Base-by-base conservation (phyloP, 2,329 filamentous ascomycete genomes). In the Exophiala oligosperma region DNA sequence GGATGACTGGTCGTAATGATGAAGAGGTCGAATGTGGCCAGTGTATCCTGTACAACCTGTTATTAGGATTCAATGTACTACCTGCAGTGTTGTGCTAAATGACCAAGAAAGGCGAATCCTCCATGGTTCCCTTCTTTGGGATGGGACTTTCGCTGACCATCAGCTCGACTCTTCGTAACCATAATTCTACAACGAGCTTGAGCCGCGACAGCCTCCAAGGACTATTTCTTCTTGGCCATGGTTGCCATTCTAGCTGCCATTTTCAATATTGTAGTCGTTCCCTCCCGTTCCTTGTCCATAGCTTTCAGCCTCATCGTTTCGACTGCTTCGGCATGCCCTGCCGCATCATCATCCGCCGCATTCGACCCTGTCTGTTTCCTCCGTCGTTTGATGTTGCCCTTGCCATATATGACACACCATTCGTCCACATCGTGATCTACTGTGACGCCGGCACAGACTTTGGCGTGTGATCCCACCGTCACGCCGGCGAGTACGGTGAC, bases 351-450 rank as follows among this genome's bases (percentile, higher is more conserved):
- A 17, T 17, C 17, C 17, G 17, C 50, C 35, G 38, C 24, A n/a
- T 3, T 17, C 14, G 24, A n/a, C 6, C n/a, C n/a, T 2, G 14
- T n/a, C 40, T 17, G 40, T 17, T 56, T 60, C 26, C 64, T 64
- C 32, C 71, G 67, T 63, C 75, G 69, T 17, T 71, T 72, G 44
- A 64, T 52, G 14, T 69, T 64, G 24, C 68, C 76, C 26, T 86
- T 82, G 0, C 87, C 86, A 72, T 84, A 91, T 23, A 91, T 76
- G 4, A 92, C 88, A 0, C 85, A 87, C 70, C 83, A 85, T 59
- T 91, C 87, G 0, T 83, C 82, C 0, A 92, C 69, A 9, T 77
- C 73, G 32, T 84, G 82, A 0, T 82, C 81, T 9, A 64, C 61
- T 26, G 80, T 77, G 24, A 83, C 86, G 59, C 84, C 79, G 0